Percentiles rank a stretch among this genome's conserved stretches.
Evolutionary conservation across 805 yeast genomes (phyloP).

Genomic region (Wickerhamomyces tratensis): DNA sequence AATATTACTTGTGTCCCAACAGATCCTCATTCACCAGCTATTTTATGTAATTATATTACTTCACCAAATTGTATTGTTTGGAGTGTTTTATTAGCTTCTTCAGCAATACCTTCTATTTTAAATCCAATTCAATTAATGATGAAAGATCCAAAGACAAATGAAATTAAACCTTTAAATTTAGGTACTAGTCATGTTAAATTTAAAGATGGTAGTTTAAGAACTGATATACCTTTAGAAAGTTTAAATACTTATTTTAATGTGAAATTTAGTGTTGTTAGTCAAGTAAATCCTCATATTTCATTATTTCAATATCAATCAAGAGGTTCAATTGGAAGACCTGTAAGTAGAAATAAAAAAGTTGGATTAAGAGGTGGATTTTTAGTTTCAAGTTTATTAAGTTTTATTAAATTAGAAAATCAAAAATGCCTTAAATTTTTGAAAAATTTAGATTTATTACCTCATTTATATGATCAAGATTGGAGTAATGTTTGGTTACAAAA

Average conservation of each 20-base stretch:
- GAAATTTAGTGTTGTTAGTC: conserved; percentile 68
- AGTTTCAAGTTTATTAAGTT: conserved; percentile 61
- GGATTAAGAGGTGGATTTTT: conserved; percentile 67
- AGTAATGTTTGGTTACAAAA: conserved; percentile 65
- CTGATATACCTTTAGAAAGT: conserved; percentile 71
- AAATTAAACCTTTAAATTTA: conserved; percentile 56
- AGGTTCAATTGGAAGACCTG: conserved; percentile 77
- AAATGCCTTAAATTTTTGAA: conserved; percentile 67
- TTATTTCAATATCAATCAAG: conserved; percentile 69
- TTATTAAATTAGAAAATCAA: conserved; percentile 61
- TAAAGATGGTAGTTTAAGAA: conserved; percentile 72
- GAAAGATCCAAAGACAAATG: conserved; percentile 31
- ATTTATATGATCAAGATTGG: conserved; percentile 70
- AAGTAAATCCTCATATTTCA: conserved; percentile 75
- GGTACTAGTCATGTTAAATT: conserved; percentile 47
- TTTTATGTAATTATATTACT: conserved; percentile 65
- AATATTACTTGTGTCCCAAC: conserved; percentile 76
- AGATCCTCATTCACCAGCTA: conserved; percentile 74
- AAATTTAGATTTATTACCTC: conserved; percentile 58
- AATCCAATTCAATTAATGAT: conserved; percentile 76
- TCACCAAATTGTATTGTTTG: conserved; percentile 78
- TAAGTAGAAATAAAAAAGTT: conserved; percentile 42
- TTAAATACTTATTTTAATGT: conserved; percentile 69
- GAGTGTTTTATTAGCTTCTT: conserved; percentile 67
- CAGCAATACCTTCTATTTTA: conserved; percentile 77